phyloP scores from a whole-genome alignment of 148 eudicot genomes.

The Bassia scoparia region DNA sequence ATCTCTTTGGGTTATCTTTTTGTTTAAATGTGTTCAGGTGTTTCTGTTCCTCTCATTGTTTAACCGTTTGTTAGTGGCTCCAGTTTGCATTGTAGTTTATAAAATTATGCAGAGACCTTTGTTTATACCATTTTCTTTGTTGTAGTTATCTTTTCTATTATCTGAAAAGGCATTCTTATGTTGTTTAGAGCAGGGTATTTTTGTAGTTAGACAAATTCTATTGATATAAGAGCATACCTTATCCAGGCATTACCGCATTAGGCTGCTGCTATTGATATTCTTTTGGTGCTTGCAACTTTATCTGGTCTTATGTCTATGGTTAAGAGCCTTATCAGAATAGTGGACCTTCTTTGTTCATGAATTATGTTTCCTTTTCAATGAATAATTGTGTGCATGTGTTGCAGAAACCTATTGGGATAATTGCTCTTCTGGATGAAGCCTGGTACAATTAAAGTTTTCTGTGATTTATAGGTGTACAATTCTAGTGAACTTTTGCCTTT shows the following conservation, averaged over 20 bases:
- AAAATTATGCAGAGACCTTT: neutral
- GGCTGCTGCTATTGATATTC: too few relatives aligned
- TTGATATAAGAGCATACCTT: neutral
- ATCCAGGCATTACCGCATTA: too few relatives aligned
- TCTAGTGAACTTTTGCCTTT: neutral
- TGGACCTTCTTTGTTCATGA: neutral
- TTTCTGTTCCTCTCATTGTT: neutral
- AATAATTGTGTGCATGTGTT: constrained; percentile 19
- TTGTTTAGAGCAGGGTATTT: neutral
- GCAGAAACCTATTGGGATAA: constrained; percentile 98
- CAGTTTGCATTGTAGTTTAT: neutral
- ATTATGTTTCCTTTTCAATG: constrained; percentile 16
- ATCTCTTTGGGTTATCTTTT: neutral
- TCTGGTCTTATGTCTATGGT: neutral
- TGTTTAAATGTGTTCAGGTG: too few relatives aligned
- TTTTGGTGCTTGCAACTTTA: neutral
- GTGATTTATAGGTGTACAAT: constrained; percentile 23
- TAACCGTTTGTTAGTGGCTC: neutral
- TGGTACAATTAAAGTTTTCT: constrained; percentile 50
- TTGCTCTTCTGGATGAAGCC: constrained; percentile 94
- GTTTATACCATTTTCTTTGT: neutral
- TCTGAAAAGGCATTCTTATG: neutral
- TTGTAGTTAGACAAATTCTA: neutral
- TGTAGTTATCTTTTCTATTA: neutral
- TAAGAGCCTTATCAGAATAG: neutral